Evolutionary conservation across 2,329 filamentous ascomycete species (phyloP).

Genomic region (Pseudogymnoascus sp.): DNA sequence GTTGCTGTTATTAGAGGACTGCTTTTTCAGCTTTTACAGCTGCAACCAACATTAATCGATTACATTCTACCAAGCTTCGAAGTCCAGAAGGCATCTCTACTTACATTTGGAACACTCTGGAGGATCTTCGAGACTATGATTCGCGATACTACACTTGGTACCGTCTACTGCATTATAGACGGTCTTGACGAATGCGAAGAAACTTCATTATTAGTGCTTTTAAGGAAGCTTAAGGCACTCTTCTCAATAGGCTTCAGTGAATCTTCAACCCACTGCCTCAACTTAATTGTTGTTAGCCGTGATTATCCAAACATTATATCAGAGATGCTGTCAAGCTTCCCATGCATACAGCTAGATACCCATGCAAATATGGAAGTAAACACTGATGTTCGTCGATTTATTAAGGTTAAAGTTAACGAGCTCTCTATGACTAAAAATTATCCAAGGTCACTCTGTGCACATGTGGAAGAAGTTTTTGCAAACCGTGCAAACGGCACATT

Average conservation of each 20-base stretch:
- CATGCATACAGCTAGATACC: constrained; percentile 21
- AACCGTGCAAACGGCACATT: constrained; percentile 26
- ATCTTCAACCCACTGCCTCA: constrained; percentile 12
- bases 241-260: not conserved
- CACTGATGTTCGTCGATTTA: constrained; percentile 23
- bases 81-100: constrained; percentile 9
- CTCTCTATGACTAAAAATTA: constrained; percentile 14
- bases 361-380: constrained; percentile 18
- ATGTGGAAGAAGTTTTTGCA: constrained; percentile 16
- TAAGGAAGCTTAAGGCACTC: constrained; percentile 12
- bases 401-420: constrained; percentile 18
- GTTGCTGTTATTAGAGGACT: constrained; percentile 35
- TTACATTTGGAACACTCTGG: constrained; percentile 18
- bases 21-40: constrained; percentile 27
- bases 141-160: constrained; percentile 10
- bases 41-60: constrained; percentile 11
- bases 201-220: constrained; percentile 12
- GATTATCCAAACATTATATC: constrained; percentile 15
- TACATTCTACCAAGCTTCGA: constrained; percentile 12
- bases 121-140: constrained; percentile 22
- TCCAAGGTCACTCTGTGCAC: constrained; percentile 12
- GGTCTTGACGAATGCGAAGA: constrained; percentile 18
- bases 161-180: constrained; percentile 21
- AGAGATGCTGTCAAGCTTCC: constrained; percentile 11
- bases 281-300: constrained; percentile 20